Evolutionary conservation across 1,284 basidiomycete species (phyloP).

Genomic region (Fomitopsis palustris): DNA sequence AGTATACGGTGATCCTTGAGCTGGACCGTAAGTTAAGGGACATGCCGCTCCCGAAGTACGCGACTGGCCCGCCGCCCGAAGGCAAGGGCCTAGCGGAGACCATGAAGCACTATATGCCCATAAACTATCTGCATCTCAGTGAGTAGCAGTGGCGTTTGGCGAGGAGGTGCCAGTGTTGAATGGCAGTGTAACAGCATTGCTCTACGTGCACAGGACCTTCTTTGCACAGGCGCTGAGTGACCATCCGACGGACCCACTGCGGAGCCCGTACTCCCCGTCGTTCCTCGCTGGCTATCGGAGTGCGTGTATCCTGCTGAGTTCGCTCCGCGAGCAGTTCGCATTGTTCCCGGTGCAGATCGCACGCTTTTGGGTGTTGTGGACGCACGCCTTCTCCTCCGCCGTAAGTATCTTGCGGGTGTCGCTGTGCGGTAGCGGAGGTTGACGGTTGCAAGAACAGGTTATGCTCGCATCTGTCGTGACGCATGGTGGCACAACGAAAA

Average conservation of each 20-base stretch:
- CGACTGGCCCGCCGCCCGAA: slow-evolving; percentile 34
- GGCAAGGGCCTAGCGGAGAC: slow-evolving; percentile 45
- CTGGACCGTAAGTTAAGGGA: slow-evolving; percentile 30
- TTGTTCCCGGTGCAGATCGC: slow-evolving; percentile 41
- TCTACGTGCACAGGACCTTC: slow-evolving; percentile 68
- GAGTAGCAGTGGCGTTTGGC: slow-evolving; percentile 17
- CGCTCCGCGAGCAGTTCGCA: slow-evolving; percentile 40
- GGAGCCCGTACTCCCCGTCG: slow-evolving; percentile 61
- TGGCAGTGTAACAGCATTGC: slow-evolving; percentile 31
- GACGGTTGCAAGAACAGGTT: slow-evolving; percentile 38
- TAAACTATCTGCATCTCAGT: slow-evolving; percentile 66
- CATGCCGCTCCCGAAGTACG: slow-evolving; percentile 28
- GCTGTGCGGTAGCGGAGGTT: neutral
- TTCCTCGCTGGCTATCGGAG: slow-evolving; percentile 68
- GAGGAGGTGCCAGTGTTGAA: neutral
- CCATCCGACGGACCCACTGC: slow-evolving; percentile 48
- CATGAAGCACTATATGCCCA: slow-evolving; percentile 44
- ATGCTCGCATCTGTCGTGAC: slow-evolving; percentile 70
- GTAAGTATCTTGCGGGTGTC: slow-evolving; percentile 36
- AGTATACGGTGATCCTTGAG: slow-evolving; percentile 31
- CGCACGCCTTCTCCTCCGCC: slow-evolving; percentile 56
- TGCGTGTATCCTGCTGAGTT: slow-evolving; percentile 55
- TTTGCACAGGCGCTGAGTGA: slow-evolving; percentile 64
- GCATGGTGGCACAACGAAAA: slow-evolving; percentile 59
- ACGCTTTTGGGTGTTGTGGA: slow-evolving; percentile 55